A percentile compares a stretch with the other conserved stretches of the same genome.
Evolutionary conservation across 176 grass and related monocot genomes (phyloP).

Genomic region (Rhynchospora pubera): DNA sequence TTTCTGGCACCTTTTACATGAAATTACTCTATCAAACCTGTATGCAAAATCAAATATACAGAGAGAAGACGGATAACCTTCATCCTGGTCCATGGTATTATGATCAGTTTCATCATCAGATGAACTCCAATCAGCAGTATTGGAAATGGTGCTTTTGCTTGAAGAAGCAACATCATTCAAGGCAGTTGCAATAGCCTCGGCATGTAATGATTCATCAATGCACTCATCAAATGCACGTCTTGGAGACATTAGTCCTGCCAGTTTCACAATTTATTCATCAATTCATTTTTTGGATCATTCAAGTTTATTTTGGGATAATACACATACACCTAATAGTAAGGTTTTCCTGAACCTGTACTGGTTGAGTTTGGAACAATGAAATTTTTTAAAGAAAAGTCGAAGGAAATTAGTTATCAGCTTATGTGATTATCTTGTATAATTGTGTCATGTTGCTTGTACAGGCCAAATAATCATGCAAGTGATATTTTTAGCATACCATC

Average conservation of each 20-base stretch:
- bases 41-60: not conserved
- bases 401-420: not conserved
- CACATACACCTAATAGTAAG: too few relatives aligned
- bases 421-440: constrained; percentile 4
- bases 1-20: not conserved
- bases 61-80: constrained; percentile 35
- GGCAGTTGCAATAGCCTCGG: constrained; percentile 72
- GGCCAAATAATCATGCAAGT: not conserved
- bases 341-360: too few relatives aligned
- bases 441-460: not conserved
- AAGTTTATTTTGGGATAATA: not conserved
- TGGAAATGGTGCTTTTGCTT: constrained; percentile 34
- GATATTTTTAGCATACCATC: constrained; percentile 45
- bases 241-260: constrained; percentile 35
- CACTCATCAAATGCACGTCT: constrained; percentile 75
- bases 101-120: constrained; percentile 67
- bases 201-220: constrained; percentile 62
- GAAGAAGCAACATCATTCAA: constrained; percentile 83
- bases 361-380: not conserved
- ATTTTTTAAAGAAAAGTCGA: not conserved
- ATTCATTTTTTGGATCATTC: not conserved
- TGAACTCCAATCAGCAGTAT: constrained; percentile 57
- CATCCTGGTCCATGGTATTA: constrained; percentile 55
- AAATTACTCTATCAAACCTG: not conserved
- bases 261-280: not conserved